A percentile compares a stretch with the other conserved stretches of the same genome.
Evolutionary conservation across 2,329 filamentous ascomycete genomes (phyloP).

Genomic region (Parastagonospora avenae): DNA sequence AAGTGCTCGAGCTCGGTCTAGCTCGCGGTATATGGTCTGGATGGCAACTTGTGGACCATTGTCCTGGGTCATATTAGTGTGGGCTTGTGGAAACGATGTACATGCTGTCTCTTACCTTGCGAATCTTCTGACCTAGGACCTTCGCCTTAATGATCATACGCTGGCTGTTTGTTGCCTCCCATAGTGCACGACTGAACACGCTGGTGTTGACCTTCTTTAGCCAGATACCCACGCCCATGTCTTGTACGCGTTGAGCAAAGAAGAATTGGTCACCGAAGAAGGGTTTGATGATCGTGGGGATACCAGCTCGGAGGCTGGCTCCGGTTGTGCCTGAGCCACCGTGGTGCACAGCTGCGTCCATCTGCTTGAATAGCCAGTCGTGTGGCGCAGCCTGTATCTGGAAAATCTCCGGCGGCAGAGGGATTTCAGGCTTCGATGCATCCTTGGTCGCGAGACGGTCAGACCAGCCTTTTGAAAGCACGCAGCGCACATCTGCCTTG

Average conservation of each 20-base stretch:
- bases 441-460: constrained; percentile 71
- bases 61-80: constrained; percentile 62
- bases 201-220: constrained; percentile 89
- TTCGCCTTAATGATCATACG: constrained; percentile 89
- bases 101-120: constrained; percentile 66
- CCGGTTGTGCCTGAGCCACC: constrained; percentile 95
- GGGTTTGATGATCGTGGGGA: constrained; percentile 92
- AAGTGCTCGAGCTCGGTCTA: constrained; percentile 87
- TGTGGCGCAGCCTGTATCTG: constrained; percentile 91
- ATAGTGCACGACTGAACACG: constrained; percentile 82
- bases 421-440: constrained; percentile 66
- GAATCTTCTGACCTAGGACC: constrained; percentile 82
- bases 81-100: constrained; percentile 13
- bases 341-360: constrained; percentile 93
- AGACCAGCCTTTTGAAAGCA: constrained; percentile 96
- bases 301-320: constrained; percentile 85
- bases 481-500: constrained; percentile 91
- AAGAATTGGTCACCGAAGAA: constrained; percentile 99
- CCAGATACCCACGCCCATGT: constrained; percentile 88
- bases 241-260: constrained; percentile 87
- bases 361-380: constrained; percentile 93
- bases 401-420: constrained; percentile 78
- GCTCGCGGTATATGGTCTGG: constrained; percentile 89
- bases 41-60: constrained; percentile 89
- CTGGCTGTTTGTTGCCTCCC: constrained; percentile 88